Base-by-base conservation (phyloP, 768 basidiomycete species). In the Leccinum broughii region DNA sequence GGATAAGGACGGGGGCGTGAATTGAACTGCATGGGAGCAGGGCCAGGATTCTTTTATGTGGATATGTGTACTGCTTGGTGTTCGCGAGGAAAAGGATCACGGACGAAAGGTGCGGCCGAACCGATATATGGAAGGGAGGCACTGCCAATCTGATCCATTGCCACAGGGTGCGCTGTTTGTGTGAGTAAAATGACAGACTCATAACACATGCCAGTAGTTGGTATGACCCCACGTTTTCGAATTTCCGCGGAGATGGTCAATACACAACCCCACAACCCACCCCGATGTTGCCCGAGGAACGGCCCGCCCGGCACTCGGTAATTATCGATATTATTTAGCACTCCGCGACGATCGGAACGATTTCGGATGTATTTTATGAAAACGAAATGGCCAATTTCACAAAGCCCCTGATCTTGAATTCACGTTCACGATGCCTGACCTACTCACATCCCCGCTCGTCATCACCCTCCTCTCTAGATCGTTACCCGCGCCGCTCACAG, bases 381-480 rank as follows among this genome's bases (percentile, higher is more conserved):
- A 41, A 9, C 8, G 17, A 41, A 22, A 48, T 24, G 24, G 6
- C 48, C 48, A 24, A 49, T 49, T 49, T 7, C 6, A n/a, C 17
- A n/a, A 4, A 41, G 41, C 41, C 41, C 41, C 41, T 44, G 41
- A 44, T 44, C 41, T n/a, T 9, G 41, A 10, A 41, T 41, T 48
- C 20, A 48, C 46, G 46, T 48, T 13, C 48, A 49, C n/a, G 17
- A 59, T 56, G 59, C 7, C 49, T 6, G 49, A 63, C n/a, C 55
- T 64, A 20, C 48, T 62, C 37, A 59, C 63, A 13, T 68, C 52
- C 3, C 54, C 61, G 26, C 53, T 69, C 5, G 62, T 69, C 24
- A 46, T 50, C n/a, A 54, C 61, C 20, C 62, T 66, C 24, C 53
- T 70, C 46, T 35, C 66, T 2, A 59, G 64, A 50, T 56, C 64